Percentiles rank a stretch among this genome's conserved stretches.
Evolutionary conservation across 768 basidiomycete species (phyloP).

Genomic region (Daedaleopsis sinensis): DNA sequence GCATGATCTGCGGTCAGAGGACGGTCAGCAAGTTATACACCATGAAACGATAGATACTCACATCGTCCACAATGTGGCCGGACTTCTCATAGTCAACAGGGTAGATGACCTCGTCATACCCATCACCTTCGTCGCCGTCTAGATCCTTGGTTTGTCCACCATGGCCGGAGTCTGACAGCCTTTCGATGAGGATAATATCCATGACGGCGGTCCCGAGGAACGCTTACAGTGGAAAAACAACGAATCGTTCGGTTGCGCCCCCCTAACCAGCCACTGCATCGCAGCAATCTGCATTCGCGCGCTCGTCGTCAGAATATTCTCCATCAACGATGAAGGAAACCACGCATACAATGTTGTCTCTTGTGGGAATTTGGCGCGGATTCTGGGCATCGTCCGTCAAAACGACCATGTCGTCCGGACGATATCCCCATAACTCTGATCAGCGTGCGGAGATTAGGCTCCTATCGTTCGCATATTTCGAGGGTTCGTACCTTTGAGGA

Average conservation of each 20-base stretch:
- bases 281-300: constrained; percentile 46
- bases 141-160: constrained; percentile 87
- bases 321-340: background rate
- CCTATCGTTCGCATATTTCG: background rate
- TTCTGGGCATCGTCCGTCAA: constrained; percentile 53
- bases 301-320: constrained; percentile 2
- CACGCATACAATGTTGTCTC: constrained; percentile 49
- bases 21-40: background rate
- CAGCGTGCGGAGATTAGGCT: background rate
- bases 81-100: constrained; percentile 81
- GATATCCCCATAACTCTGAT: constrained; percentile 48
- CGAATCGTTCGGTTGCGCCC: constrained; percentile 56
- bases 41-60: constrained; percentile 33
- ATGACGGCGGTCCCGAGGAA: background rate
- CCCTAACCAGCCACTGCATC: constrained; percentile 61
- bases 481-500: constrained; percentile 38
- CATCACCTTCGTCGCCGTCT: constrained; percentile 80
- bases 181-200: background rate
- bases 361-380: constrained; percentile 50
- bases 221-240: constrained; percentile 54
- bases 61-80: constrained; percentile 82
- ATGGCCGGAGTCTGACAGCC: constrained; percentile 78
- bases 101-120: constrained; percentile 87
- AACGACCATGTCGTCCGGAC: constrained; percentile 58
- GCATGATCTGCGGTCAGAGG: constrained; percentile 36